A percentile compares a stretch with the other conserved stretches of the same genome.
Evolutionary conservation across 1,139 yeast genomes (phyloP).

Genomic region (Yamadazyma friedrichii): DNA sequence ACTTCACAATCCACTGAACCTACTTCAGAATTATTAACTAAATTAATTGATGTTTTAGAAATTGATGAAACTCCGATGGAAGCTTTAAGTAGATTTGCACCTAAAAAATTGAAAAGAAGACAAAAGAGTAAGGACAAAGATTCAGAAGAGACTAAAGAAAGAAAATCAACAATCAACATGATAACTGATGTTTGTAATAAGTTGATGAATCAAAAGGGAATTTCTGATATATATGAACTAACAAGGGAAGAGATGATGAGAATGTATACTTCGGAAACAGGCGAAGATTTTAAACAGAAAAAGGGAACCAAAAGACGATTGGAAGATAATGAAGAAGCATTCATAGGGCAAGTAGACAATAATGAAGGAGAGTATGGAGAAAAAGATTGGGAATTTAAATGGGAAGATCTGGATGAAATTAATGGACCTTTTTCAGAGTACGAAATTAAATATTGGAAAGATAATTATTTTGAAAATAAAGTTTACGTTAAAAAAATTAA

Average conservation of each 20-base stretch:
- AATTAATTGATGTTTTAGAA: conserved; percentile 44
- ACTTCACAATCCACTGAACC: conserved; percentile 5
- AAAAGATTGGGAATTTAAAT: conserved; percentile 59
- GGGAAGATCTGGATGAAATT: conserved; percentile 51
- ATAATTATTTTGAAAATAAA: conserved; percentile 51
- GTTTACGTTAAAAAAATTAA: conserved; percentile 45
- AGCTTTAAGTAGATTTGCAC: conserved; percentile 48
- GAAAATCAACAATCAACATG: conserved; percentile 28
- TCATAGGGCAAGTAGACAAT: conserved; percentile 12
- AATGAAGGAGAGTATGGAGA: conserved; percentile 25
- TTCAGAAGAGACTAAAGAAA: conserved; percentile 4
- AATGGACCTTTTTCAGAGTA: conserved; percentile 60
- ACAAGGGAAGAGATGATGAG: conserved; percentile 62
- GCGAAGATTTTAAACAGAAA: conserved; percentile 26
- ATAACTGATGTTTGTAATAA: conserved; percentile 54
- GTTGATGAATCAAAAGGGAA: conserved; percentile 38
- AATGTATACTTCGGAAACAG: conserved; percentile 49
- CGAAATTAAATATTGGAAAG: conserved; percentile 63
- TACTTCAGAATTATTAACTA: conserved; percentile 26
- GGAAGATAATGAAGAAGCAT: conserved; percentile 14
- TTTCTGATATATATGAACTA: conserved; percentile 50
- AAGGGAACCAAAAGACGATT: conserved; percentile 23
- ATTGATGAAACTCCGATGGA: conserved; percentile 69
- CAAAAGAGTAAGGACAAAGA: conserved; percentile 16
- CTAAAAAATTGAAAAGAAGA: conserved; percentile 20